phyloP scores from a whole-genome alignment of 129 eudicot genomes.

The Artemisia annua region DNA sequence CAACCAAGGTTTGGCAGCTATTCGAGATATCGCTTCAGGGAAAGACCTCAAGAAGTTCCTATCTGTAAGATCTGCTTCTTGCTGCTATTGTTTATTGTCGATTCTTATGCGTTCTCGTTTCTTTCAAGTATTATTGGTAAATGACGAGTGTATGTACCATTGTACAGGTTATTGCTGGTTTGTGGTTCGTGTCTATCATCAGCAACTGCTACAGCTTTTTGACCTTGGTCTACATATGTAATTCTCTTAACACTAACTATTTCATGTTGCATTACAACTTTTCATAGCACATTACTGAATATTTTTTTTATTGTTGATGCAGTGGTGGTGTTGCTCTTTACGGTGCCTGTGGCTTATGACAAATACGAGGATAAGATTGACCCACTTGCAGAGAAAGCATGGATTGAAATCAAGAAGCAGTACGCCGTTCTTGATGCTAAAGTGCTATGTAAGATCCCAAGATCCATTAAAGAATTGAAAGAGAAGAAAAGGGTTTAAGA shows the following conservation, averaged over 20 bases:
- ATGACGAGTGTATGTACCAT: neutral
- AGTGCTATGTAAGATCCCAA: too few species aligned
- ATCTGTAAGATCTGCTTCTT: slow-evolving; percentile 45
- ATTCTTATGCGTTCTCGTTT: neutral
- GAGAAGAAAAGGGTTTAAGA: neutral
- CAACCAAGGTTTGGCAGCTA: slow-evolving; percentile 50
- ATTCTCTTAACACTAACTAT: slow-evolving; percentile 8
- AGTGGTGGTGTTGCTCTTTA: slow-evolving; percentile 18
- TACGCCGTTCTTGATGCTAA: too few species aligned
- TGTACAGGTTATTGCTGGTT: slow-evolving; percentile 77
- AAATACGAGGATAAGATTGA: too few species aligned
- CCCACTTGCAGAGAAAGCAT: neutral
- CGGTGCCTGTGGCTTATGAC: too few species aligned
- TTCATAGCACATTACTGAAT: neutral
- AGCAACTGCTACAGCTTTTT: too few species aligned
- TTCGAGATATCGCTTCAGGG: slow-evolving; percentile 75
- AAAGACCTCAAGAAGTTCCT: slow-evolving; percentile 81
- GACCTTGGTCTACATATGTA: slow-evolving; percentile 30
- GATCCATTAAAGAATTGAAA: too few species aligned
- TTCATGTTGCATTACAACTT: neutral
- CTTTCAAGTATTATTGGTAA: neutral
- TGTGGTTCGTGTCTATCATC: slow-evolving; percentile 38
- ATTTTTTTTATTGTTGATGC: slow-evolving; percentile 19
- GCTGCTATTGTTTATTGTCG: neutral
- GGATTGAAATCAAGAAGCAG: too few species aligned